These are phyloP conservation scores for Colletotrichum karsti DNA, from an alignment of 2,329 filamentous ascomycete species.

Conservation along the genomic window DNA sequence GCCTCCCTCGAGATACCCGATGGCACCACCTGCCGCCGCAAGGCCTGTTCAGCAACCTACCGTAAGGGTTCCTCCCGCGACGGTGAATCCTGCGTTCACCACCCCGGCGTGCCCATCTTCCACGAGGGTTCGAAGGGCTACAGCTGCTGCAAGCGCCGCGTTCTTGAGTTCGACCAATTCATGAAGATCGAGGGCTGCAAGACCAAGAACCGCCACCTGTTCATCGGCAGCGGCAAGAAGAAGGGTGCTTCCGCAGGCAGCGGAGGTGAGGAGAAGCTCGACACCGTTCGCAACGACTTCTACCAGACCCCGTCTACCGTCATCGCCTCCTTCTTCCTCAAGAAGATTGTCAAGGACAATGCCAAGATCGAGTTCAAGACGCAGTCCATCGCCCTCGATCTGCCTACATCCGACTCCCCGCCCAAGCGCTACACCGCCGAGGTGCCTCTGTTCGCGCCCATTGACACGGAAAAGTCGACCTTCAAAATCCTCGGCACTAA, in stretches of 20 bases:
- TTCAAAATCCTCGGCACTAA: constrained; percentile 91
- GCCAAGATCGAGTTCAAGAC: constrained; percentile 76
- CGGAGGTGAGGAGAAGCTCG: constrained; percentile 76
- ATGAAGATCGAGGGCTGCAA: constrained; percentile 94
- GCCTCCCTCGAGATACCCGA: constrained; percentile 76
- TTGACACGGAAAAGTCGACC: constrained; percentile 78
- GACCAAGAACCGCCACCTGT: constrained; percentile 83
- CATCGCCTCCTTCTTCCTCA: constrained; percentile 92
- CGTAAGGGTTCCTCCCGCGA: constrained; percentile 67
- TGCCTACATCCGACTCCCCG: constrained; percentile 81
- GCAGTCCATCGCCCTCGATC: constrained; percentile 75
- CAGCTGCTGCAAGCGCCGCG: constrained; percentile 93
- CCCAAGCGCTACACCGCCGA: constrained; percentile 80
- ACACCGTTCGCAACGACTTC: constrained; percentile 87
- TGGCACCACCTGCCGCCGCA: constrained; percentile 80
- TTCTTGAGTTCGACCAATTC: constrained; percentile 97
- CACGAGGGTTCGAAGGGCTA: constrained; percentile 99
- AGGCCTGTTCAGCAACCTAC: constrained; percentile 76
- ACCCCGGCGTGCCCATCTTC: constrained; percentile 91
- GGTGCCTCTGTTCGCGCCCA: constrained; percentile 79
- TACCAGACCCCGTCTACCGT: constrained; percentile 90
- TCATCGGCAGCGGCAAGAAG: constrained; percentile 78
- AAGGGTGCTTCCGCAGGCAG: constrained; percentile 58
- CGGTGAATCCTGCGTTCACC: constrained; percentile 83
- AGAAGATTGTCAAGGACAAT: constrained; percentile 90